Evolutionary conservation across 768 basidiomycete species (phyloP), one percentile per base, ranked within the genome.

Genomic region (Pulveroboletus sp.): DNA sequence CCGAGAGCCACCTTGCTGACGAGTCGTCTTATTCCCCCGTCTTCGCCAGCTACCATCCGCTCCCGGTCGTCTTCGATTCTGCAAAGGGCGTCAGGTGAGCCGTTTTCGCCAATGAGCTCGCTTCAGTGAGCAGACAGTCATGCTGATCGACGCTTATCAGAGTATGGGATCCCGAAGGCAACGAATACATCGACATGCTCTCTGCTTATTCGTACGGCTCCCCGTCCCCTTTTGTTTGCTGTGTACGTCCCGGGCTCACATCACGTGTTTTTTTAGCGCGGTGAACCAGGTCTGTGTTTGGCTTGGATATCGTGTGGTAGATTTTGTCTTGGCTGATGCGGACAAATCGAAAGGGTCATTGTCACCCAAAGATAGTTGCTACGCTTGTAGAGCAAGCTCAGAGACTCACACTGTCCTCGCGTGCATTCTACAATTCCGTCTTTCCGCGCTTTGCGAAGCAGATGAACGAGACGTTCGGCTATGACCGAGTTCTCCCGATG

Each of bases 401-500:
- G 71, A 86, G 82, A 67, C 80, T 98, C 49, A 96, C 96, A 0
- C 80, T 99, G 42, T 93, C 92, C 5, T 96, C 94, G 39, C 80
- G 96, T 52, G 96, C 96, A 0, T 98, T 99, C 76, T 92, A 97
- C 75, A 96, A 95, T 61, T 85, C 85, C 41, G 78, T 86, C 55
- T 90, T 99, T 57, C 93, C 93, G 0, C 77, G 74, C n/a, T 99
- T 93, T 67, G 92, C 93, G 1, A 77, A 89, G 72, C 79, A 82
- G 67, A 76, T 97, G 51, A 91, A 87, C 1, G 72, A 81, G 51
- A 80, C 89, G 71, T 93, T 95, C 63, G 86, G 85, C 11, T 97
- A 89, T 68, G 94, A 95, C 55, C 93, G 93, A 84, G 92, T 96
- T 2, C 76, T 98, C 8, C 94, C 95, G 21, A 96, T 98, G 93